Evolutionary conservation across 2,329 filamentous ascomycete species (phyloP).

Genomic region (Decorospora gaudefroyi): DNA sequence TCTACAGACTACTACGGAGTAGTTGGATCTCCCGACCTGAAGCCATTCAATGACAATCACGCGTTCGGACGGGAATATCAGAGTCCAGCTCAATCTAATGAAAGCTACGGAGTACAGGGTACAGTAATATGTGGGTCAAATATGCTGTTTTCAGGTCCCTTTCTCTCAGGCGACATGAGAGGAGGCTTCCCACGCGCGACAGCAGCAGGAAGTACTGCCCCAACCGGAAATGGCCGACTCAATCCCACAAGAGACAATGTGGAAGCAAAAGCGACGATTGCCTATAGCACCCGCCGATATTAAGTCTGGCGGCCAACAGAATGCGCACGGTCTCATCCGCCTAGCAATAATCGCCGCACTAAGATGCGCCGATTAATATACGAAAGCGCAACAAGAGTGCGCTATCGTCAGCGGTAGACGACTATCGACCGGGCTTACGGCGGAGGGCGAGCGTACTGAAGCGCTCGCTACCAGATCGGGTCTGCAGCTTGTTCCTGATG

Average conservation of each 20-base stretch:
- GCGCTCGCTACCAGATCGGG: constrained; percentile 14
- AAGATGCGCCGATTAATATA: constrained; percentile 11
- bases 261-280: constrained; percentile 4
- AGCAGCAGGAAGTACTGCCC: background rate
- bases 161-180: no score
- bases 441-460: constrained; percentile 8
- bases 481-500: constrained; percentile 2
- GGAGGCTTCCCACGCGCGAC: no score
- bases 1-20: no score
- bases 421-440: constrained; percentile 7
- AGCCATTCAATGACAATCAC: no score
- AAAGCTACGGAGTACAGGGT: no score
- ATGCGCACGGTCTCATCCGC: constrained; percentile 7
- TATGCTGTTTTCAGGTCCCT: no score
- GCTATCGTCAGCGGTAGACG: constrained; percentile 11
- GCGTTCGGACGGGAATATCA: no score
- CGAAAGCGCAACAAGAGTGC: constrained; percentile 5
- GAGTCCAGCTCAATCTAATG: no score
- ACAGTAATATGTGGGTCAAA: no score
- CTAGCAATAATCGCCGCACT: constrained; percentile 7
- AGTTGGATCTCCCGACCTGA: no score
- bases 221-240: background rate
- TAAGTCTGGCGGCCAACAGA: constrained; percentile 5
- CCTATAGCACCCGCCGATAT: constrained; percentile 4
- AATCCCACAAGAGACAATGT: background rate